Conservation (phyloP, 768 basidiomycete genomes). For the Russula brevipes region DNA sequence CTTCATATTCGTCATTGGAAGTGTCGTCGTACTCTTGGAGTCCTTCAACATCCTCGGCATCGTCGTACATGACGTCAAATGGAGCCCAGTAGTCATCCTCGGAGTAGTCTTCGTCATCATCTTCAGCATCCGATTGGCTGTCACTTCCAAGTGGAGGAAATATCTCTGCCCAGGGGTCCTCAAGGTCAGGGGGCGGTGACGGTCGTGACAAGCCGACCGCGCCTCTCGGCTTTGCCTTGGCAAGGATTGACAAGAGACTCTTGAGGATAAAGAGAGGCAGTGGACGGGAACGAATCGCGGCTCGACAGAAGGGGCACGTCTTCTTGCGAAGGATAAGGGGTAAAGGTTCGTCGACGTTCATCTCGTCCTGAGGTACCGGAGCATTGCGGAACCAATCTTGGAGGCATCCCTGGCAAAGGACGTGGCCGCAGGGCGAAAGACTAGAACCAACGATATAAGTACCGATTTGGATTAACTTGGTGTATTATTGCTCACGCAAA, state of each 20-base stretch:
- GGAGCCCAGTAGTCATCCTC: constrained; percentile 28
- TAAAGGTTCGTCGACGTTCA: constrained; percentile 38
- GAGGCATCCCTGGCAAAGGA: constrained; percentile 66
- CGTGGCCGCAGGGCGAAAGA: constrained; percentile 70
- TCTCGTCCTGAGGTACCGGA: constrained; percentile 45
- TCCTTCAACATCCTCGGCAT: constrained; percentile 25
- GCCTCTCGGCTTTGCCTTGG: constrained; percentile 37
- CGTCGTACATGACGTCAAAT: constrained; percentile 28
- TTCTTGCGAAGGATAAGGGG: constrained; percentile 57
- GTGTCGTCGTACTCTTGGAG: constrained; percentile 33
- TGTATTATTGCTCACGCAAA: constrained; percentile 48
- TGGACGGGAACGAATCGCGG: constrained; percentile 51
- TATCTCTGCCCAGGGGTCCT: constrained; percentile 68
- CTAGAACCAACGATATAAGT: constrained; percentile 33
- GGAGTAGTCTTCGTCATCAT: constrained; percentile 30
- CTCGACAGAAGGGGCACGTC: constrained; percentile 68
- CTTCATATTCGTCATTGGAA: constrained; percentile 38
- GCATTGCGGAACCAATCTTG: constrained; percentile 76
- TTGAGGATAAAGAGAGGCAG: constrained; percentile 68
- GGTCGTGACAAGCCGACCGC: constrained; percentile 25
- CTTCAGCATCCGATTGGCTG: constrained; percentile 32
- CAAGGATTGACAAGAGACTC: constrained; percentile 46
- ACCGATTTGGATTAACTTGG: background rate
- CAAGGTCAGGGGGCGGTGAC: constrained; percentile 36
- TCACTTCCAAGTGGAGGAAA: constrained; percentile 42